Base-by-base conservation (phyloP, 164 flowering plant genomes). In the Dillenia suffruticosa region DNA sequence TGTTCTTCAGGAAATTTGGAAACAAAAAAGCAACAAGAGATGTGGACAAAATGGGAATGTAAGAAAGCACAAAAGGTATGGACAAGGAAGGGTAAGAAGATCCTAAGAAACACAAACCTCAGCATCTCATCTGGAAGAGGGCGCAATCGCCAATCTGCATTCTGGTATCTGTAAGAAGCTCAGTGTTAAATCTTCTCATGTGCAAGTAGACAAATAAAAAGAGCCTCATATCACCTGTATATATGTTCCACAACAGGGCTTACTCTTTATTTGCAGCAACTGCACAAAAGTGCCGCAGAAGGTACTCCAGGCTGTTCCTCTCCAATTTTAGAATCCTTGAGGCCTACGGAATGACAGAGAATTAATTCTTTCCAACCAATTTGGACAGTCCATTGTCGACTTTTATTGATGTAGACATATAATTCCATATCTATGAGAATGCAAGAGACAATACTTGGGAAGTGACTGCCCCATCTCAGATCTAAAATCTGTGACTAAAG, bases 131-230 rank as follows among this genome's bases (percentile, higher is more conserved):
- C 75, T 40, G 97, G 92, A 69, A 90, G 82, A 51, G 98, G 98
- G 17, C 97, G 86, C 54, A 90, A 32, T 78, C 98, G 85, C 98
- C 97, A 93, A 70, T 93, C 98, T 62, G 97, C 98, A 89, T 87
- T 90, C 75, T 90, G 97, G 79, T 93, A 93, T 76, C 98, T 93
- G 84, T 70, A 81, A 63, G 46, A 51, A 69, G 43, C 52, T 32
- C 45, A 59, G 19, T 17, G 54, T 13, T 68, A 52, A 70, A 63
- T 58, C 51, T 71, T 44, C 40, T 32, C 6, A 32, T 4, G 40
- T 2, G 9, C 5, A 54, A 2, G 54, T 55, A 63, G 10, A 56
- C 13, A 50, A 16, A 45, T 0, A 47, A 12, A 24, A 9, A 24
- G 13, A 52, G 9, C 17, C 22, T 52, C 10, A 52, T 16, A 52